Evolutionary conservation across 2,329 filamentous ascomycete genomes (phyloP), one percentile per base, ranked within the genome.

Genomic region (Arthrobotrys sinensis): DNA sequence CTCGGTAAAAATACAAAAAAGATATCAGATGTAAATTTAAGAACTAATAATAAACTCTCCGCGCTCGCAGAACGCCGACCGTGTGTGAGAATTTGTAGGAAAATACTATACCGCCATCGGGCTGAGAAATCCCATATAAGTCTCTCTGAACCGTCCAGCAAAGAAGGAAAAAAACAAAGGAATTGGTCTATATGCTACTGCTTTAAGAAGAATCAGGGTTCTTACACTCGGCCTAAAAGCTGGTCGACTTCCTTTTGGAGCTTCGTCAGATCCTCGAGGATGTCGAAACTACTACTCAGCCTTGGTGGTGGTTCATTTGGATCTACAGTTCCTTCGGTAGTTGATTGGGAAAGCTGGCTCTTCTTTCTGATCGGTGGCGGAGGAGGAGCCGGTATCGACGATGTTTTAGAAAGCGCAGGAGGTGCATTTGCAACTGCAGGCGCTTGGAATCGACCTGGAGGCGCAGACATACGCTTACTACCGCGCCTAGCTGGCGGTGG

Each of bases 211-310:
- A 52, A 16, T 5, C 11, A 32, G 24, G 4, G 1, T 11, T 45
- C 28, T 57, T 55, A 72, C 11, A 73, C 68, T 80, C 84, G 84
- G 6, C 85, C 86, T 81, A 88, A 85, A 52, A 91, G 82, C 3
- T 89, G 91, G 84, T 95, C 92, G 45, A 95, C 92, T 82, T 95
- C 92, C 82, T 88, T 88, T 84, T 93, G 92, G 79, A 95, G 84
- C 21, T 90, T 90, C 55, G 89, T 88, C 69, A 95, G 84, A 83
- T 94, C 91, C 0, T 91, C 91, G 80, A 95, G 84, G 76, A 94
- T 93, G 82, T 92, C 89, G 48, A 81, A 34, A 83, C 73, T 36
- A 83, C 52, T 46, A 72, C 71, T 8, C 80, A 80, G 38, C 79
- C 71, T 63, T 80, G 78, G 67, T 80, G 60, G 12, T 64, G 43